Percentiles rank a stretch among this genome's conserved stretches.
These are phyloP conservation scores for Aspergillus novoparasiticus DNA, from an alignment of 2,329 filamentous ascomycete genomes.

Conservation along the genomic window DNA sequence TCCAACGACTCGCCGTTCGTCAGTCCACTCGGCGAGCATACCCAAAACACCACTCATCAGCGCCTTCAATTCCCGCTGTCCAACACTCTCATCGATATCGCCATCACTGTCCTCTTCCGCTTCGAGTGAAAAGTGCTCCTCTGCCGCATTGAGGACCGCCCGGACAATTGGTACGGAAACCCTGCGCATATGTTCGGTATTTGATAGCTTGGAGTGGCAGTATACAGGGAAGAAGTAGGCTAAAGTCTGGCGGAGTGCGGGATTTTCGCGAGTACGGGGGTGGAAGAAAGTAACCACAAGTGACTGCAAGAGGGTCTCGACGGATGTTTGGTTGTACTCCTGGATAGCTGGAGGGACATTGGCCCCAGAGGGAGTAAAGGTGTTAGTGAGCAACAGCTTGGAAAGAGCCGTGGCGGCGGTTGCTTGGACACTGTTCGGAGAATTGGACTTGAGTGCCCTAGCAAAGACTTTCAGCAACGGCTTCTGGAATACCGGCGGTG, in stretches of 20 bases:
- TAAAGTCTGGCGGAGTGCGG: constrained; percentile 79
- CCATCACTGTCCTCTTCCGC: constrained; percentile 73
- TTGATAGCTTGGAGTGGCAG: constrained; percentile 80
- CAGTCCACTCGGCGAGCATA: constrained; percentile 87
- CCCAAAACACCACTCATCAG: constrained; percentile 78
- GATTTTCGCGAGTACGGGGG: constrained; percentile 76
- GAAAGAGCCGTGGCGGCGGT: constrained; percentile 79
- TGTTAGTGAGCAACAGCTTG: constrained; percentile 80
- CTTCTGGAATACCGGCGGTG: constrained; percentile 53
- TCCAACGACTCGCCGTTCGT: constrained; percentile 76
- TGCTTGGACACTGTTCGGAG: constrained; percentile 73
- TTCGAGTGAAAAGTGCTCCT: constrained; percentile 70
- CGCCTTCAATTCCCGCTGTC: constrained; percentile 55
- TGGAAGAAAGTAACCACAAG: constrained; percentile 89
- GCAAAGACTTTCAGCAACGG: constrained; percentile 82
- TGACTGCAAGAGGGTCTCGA: constrained; percentile 76
- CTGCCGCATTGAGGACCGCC: constrained; percentile 61
- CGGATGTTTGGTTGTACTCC: constrained; percentile 57
- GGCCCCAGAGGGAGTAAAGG: constrained; percentile 56
- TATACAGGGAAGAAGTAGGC: constrained; percentile 96
- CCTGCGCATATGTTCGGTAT: constrained; percentile 77
- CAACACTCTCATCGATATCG: constrained; percentile 76
- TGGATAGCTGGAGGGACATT: constrained; percentile 58
- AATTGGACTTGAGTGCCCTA: constrained; percentile 73
- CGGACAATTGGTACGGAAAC: constrained; percentile 76